Evolutionary conservation across 257 asterid species (phyloP).

Genomic region (Paulownia fortunei): DNA sequence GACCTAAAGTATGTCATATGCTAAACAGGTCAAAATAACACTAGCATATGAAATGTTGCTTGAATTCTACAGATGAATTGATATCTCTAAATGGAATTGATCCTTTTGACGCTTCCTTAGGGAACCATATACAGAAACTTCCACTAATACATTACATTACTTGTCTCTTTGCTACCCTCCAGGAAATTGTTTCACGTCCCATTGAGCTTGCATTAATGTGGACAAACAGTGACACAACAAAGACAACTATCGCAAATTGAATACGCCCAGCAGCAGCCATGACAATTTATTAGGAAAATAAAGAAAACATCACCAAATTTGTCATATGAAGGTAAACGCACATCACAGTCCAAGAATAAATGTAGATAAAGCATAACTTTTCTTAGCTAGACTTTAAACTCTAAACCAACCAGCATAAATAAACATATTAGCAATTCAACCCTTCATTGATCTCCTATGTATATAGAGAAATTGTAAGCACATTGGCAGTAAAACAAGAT

Average conservation of each 20-base stretch:
- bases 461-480: not conserved
- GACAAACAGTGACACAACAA: not conserved
- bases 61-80: not conserved
- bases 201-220: not conserved
- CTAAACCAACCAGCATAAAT: not conserved
- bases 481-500: conserved; percentile 11
- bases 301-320: not conserved
- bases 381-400: not conserved
- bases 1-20: not conserved
- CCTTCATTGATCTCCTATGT: not conserved
- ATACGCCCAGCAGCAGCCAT: not conserved
- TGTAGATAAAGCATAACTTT: conserved; percentile 1
- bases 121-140: conserved; percentile 11
- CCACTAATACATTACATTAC: not conserved
- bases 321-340: not conserved
- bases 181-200: not conserved
- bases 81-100: not conserved
- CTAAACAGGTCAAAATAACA: not conserved
- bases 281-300: not conserved
- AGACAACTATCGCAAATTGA: not conserved
- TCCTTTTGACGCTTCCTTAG: not conserved
- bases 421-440: not conserved
- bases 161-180: not conserved
- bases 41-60: not conserved
- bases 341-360: conserved; percentile 9